phyloP scores from a whole-genome alignment of 2,329 filamentous ascomycete genomes.

The Diaporthe citrichinensis region DNA sequence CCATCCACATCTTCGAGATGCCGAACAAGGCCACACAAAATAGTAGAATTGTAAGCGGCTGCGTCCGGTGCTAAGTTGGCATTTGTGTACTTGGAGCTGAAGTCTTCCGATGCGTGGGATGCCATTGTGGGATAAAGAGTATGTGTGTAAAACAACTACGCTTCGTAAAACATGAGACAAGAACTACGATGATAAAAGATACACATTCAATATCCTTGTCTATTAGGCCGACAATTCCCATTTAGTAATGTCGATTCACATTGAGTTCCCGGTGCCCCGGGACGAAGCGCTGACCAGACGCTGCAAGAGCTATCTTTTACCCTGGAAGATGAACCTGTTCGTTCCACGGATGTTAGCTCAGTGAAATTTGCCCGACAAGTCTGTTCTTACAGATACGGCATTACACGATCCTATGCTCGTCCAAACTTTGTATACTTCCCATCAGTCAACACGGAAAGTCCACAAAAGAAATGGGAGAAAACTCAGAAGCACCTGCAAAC shows the following conservation, averaged over 20 bases:
- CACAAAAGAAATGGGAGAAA: not conserved
- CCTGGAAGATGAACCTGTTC: not conserved
- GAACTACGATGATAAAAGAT: not conserved
- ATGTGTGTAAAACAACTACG: too few relatives aligned
- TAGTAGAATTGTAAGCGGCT: not conserved
- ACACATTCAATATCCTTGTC: too few relatives aligned
- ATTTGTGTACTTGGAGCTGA: slow-evolving; percentile 12
- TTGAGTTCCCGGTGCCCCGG: not conserved
- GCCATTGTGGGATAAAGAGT: not conserved
- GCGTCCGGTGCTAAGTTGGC: slow-evolving; percentile 2
- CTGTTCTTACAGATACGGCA: too few relatives aligned
- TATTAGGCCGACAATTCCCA: too few relatives aligned
- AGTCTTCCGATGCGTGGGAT: slow-evolving; percentile 2
- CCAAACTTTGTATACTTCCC: too few relatives aligned
- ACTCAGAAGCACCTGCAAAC: not conserved
- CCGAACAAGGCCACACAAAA: not conserved
- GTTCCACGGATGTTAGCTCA: not conserved
- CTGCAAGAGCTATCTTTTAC: not conserved
- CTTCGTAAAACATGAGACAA: not conserved
- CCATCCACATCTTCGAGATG: not conserved
- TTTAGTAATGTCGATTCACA: not conserved
- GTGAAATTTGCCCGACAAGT: too few relatives aligned
- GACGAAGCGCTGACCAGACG: not conserved
- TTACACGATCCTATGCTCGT: not conserved
- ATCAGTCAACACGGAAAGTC: too few relatives aligned